Evolutionary conservation across 306 rosid genomes (phyloP), one percentile per base, ranked within the genome.

Genomic region (Castanea crenata): DNA sequence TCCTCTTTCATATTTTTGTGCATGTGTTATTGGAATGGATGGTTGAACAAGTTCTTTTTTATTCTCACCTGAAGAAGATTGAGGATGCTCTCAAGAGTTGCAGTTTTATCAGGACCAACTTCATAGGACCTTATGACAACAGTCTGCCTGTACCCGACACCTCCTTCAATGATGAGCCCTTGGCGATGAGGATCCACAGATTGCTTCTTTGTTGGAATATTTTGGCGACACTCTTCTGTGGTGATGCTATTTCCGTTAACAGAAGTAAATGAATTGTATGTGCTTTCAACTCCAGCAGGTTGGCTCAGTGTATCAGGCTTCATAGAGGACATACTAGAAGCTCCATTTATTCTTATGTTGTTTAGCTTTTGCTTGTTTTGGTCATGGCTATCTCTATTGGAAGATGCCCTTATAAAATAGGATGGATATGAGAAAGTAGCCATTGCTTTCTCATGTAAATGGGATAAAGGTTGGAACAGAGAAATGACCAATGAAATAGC

Each of bases 101-200:
- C 94, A 52, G 99, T 91, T 82, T 92, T 95, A 74, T 95, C 99
- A 32, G 97, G 83, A 59, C 99, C 97, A 77, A 95, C 99, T 83
- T 95, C 99, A 80, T 92, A 92, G 73, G 97, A 94, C 76, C 97
- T 84, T 25, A 94, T 68, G 73, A 95, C 97, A 64, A 95, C 85
- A n/a, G 92, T 92, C 61, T 92, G 97, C 77, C 92, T 86, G 79
- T 94, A 92, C 41, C 90, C 97, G 65, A 94, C 95, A 49, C 95
- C 97, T 7, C 92, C 90, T 86, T 91, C 97, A 6, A 83, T 83
- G 25, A 90, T 89, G 63, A 87, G 78, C 14, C 94, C 99, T 73
- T 94, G 99, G 4, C 97, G 93, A 69, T 85, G 77, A 73, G 89
- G 87, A 89, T 92, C 99, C 51, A 84, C 92, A 25, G 86, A 41